These are phyloP conservation scores for Conoideocrella luteorostrata DNA, from an alignment of 2,329 filamentous ascomycete genomes.

Conservation along the genomic window DNA sequence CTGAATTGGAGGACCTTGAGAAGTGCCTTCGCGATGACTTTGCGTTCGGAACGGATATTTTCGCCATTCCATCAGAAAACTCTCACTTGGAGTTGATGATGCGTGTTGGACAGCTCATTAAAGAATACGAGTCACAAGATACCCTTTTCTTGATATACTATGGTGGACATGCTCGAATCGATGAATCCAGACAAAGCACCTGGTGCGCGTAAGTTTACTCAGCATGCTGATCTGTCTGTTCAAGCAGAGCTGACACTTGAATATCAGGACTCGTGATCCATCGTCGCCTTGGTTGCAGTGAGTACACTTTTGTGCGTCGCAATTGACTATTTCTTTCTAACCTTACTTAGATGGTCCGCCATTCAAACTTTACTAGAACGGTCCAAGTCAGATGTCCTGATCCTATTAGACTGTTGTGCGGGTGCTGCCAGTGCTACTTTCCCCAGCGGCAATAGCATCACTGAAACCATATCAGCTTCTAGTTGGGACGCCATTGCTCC, in stretches of 20 bases:
- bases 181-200: constrained; percentile 53
- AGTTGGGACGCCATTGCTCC: constrained; percentile 57
- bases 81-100: constrained; percentile 53
- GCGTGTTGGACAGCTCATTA: constrained; percentile 49
- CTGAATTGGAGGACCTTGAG: constrained; percentile 51
- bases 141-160: constrained; percentile 55
- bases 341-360: constrained; percentile 46
- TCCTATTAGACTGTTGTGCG: constrained; percentile 54
- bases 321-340: not conserved
- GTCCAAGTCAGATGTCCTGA: constrained; percentile 50
- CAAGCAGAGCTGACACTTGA: not conserved
- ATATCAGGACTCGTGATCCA: constrained; percentile 38
- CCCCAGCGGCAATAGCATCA: constrained; percentile 51
- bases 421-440: constrained; percentile 55
- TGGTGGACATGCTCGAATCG: constrained; percentile 53
- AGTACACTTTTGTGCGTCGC: constrained; percentile 16
- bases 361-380: constrained; percentile 54
- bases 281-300: constrained; percentile 51
- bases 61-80: constrained; percentile 52
- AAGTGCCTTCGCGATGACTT: constrained; percentile 49
- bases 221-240: not conserved
- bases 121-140: constrained; percentile 47
- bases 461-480: constrained; percentile 55
- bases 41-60: constrained; percentile 50
- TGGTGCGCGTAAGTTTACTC: constrained; percentile 48